phyloP scores from a whole-genome alignment of 106 monocot species.

The Amphibolis antarctica region DNA sequence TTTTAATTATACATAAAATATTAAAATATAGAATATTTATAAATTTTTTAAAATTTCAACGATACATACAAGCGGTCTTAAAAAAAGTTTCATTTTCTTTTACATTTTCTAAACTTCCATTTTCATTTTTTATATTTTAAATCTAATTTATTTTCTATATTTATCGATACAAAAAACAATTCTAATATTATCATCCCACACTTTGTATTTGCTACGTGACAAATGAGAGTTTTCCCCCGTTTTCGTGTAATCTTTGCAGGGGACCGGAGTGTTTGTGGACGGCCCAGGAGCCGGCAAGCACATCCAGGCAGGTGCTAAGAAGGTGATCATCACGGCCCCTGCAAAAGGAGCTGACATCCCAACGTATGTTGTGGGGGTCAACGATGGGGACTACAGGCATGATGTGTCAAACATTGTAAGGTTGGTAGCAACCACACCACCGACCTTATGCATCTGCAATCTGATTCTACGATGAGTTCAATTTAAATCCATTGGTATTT shows the following conservation, averaged over 20 bases:
- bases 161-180: too few relatives aligned
- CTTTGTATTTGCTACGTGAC: background rate
- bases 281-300: conserved; percentile 97
- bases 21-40: too few relatives aligned
- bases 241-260: conserved; percentile 23
- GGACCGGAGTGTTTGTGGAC: conserved; percentile 98
- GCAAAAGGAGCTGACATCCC: conserved; percentile 96
- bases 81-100: too few relatives aligned
- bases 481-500: too few relatives aligned
- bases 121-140: too few relatives aligned
- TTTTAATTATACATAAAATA: too few relatives aligned
- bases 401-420: conserved; percentile 76
- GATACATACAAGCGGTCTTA: too few relatives aligned
- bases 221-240: background rate
- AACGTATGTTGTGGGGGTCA: conserved; percentile 89
- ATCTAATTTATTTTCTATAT: too few relatives aligned
- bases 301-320: conserved; percentile 95
- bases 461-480: too few relatives aligned
- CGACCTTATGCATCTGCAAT: background rate
- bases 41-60: too few relatives aligned
- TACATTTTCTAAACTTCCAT: too few relatives aligned
- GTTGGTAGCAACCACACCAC: conserved; percentile 7
- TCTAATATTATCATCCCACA: background rate
- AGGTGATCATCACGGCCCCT: conserved; percentile 95
- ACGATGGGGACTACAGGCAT: conserved; percentile 78